These are phyloP conservation scores for Triadica sebifera DNA, from an alignment of 345 rosid genomes.

Conservation along the genomic window DNA sequence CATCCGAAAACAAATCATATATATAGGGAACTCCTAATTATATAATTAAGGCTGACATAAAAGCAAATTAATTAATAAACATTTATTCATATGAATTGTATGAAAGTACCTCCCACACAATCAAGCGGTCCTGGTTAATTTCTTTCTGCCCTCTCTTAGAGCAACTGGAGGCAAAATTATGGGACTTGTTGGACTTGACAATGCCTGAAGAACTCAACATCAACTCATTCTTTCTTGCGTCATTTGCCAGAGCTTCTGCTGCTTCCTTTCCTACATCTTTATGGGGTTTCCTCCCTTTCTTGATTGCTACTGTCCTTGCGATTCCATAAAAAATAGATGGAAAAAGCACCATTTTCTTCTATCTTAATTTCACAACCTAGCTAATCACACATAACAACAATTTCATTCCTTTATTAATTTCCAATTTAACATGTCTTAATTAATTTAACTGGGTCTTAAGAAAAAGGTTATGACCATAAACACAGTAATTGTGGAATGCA, in stretches of 20 bases:
- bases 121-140: conserved; percentile 68
- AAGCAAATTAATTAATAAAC: no score
- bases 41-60: no score
- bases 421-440: background rate
- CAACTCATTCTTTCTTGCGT: conserved; percentile 61
- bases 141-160: conserved; percentile 83
- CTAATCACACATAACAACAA: background rate
- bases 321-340: conserved; percentile 65
- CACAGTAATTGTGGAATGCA: no score
- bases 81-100: background rate
- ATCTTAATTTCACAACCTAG: conserved; percentile 6
- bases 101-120: conserved; percentile 76
- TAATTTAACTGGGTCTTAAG: no score
- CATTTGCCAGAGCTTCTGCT: conserved; percentile 63
- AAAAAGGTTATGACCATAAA: no score
- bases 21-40: no score
- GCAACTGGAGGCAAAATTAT: conserved; percentile 58
- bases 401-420: background rate
- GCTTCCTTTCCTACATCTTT: conserved; percentile 57
- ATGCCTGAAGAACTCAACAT: conserved; percentile 55
- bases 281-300: conserved; percentile 42
- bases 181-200: conserved; percentile 45
- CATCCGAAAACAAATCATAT: no score
- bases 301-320: conserved; percentile 53
- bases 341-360: conserved; percentile 46